Evolutionary conservation across 2,329 filamentous ascomycete species (phyloP), one percentile per base, ranked within the genome.

Genomic region (Botrytis hyacinthi): DNA sequence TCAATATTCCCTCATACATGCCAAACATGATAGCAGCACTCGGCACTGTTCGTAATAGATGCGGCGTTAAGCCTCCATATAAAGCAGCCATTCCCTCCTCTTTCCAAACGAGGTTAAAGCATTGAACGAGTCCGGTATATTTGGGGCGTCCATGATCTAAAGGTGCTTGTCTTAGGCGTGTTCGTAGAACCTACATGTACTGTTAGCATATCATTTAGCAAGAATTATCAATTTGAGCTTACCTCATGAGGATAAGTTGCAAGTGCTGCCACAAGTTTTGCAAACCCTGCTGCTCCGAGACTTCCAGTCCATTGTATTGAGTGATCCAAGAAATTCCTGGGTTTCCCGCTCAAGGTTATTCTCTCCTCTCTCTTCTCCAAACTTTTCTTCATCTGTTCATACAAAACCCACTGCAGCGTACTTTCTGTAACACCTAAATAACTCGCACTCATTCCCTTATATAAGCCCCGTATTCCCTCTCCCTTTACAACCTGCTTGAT

Each of bases 1-100:
- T 81, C 74, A 83, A 75, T 54, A 83, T 80, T 29, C 80, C 78
- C 73, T 83, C 82, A 72, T 83, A 97, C 86, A 96, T 96, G 83
- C 94, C 94, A 82, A 98, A 97, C 93, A 97, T 98, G 82, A 98
- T 97, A 77, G 93, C 94, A 12, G 95, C 94, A 78, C 93, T 96
- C 1, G 95, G 95, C 9, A 98, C 95, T 10, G 95, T 95, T 75
- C 95, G 88, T 83, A 98, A 89, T 79, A 98, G 89, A 81, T 98
- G 95, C 65, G 95, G 94, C 22, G 95, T 97, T 79, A 98, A 86
- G 29, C 95, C 95, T 73, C 95, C 95, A 81, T 98, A 98, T 75
- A 98, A 85, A 46, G 92, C 93, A 65, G 91, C 89, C 82, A 97
- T 87, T 66, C 95, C 94, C 82, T 98, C 95, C 80, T 98, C 94